Conservation (phyloP, 176 grass and related monocot species). For the Tuctoria greenei region DNA sequence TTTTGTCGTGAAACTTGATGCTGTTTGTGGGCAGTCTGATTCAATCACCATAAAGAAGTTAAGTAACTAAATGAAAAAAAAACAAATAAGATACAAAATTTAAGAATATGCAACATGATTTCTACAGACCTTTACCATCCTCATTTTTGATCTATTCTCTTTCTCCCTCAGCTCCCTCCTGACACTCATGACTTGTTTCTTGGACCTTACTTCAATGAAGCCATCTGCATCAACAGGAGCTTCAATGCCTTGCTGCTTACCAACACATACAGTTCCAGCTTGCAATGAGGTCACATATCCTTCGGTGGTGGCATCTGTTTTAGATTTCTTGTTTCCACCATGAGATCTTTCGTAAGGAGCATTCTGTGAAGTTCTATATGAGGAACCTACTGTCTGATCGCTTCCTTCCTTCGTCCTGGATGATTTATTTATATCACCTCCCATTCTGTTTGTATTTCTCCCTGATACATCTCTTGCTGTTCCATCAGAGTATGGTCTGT, state of each 20-base stretch:
- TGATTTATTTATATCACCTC: conserved; percentile 35
- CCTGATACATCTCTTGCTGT: conserved; percentile 40
- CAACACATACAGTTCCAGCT: conserved; percentile 70
- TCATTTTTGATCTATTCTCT: conserved; percentile 88
- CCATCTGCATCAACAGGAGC: conserved; percentile 92
- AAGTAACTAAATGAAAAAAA: conserved; percentile 18
- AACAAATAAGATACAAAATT: conserved; percentile 14
- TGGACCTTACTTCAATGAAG: conserved; percentile 98
- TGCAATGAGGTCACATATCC: conserved; percentile 51
- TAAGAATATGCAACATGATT: conserved; percentile 33
- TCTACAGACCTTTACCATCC: conserved; percentile 67
- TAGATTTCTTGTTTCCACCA: conserved; percentile 47
- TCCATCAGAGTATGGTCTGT: conserved; percentile 37
- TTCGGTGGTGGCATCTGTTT: conserved; percentile 33
- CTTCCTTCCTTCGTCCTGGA: conserved; percentile 46
- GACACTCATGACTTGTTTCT: conserved; percentile 90
- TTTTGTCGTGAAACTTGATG: conserved; percentile 40
- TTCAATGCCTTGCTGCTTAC: conserved; percentile 87
- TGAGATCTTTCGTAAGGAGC: conserved; percentile 49
- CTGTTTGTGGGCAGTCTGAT: conserved; percentile 71
- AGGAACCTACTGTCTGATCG: conserved; percentile 37
- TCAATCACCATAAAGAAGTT: conserved; percentile 31
- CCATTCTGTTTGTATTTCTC: conserved; percentile 52
- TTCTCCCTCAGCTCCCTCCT: conserved; percentile 91
- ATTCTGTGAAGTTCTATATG: conserved; percentile 45